Conservation (phyloP, 225 moss, liverwort and hornwort species). For the Pleurozium schreberi region DNA sequence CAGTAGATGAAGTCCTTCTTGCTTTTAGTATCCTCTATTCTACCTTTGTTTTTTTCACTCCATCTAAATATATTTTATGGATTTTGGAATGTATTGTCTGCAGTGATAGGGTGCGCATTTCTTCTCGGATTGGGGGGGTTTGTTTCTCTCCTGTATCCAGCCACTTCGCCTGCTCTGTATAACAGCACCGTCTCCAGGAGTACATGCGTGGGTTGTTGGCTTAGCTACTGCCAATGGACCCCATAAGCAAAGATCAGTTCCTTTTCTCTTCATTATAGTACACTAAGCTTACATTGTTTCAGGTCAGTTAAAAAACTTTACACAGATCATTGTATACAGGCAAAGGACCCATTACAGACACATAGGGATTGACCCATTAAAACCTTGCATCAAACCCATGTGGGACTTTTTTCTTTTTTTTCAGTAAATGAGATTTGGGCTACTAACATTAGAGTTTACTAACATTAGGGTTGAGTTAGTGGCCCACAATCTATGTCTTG, state of each 20-base stretch:
- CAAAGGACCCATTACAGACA: no score
- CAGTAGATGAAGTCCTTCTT: neutral
- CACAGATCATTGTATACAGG: neutral
- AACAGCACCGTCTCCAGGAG: neutral
- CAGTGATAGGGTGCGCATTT: conserved; percentile 63
- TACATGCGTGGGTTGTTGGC: conserved; percentile 48
- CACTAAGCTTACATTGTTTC: neutral
- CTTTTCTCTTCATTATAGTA: neutral
- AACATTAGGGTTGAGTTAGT: no score
- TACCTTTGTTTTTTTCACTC: neutral
- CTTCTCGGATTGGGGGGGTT: conserved; percentile 57
- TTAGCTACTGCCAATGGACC: conserved; percentile 51
- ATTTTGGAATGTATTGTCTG: neutral
- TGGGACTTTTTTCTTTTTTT: no score
- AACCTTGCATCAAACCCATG: no score
- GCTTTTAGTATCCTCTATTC: neutral
- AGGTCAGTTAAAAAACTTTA: neutral
- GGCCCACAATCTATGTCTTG: no score
- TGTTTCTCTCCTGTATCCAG: conserved; percentile 36
- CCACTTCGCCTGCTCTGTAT: conserved; percentile 56
- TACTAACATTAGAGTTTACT: no score
- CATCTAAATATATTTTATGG: neutral
- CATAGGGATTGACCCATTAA: no score
- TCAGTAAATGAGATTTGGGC: no score
- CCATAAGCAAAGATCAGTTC: neutral